Conservation (phyloP, 1,139 yeast genomes). For the Yamadazyma oceani region DNA sequence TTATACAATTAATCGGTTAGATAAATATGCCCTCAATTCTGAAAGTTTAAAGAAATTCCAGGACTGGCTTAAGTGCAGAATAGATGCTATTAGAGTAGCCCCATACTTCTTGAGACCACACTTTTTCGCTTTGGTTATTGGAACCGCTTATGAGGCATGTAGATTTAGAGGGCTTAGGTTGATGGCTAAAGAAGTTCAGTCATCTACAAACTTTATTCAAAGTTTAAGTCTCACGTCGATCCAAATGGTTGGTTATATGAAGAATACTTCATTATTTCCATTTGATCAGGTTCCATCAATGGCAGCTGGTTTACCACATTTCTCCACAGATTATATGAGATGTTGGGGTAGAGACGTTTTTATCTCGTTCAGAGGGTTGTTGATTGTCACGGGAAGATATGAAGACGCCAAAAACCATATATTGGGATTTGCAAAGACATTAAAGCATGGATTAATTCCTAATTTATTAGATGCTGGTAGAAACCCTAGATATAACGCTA, state of each 20-base stretch:
- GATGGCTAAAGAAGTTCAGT: constrained; percentile 54
- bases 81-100: constrained; percentile 60
- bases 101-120: constrained; percentile 86
- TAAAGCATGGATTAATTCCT: constrained; percentile 94
- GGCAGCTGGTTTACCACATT: constrained; percentile 97
- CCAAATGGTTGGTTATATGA: constrained; percentile 81
- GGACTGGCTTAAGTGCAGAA: constrained; percentile 68
- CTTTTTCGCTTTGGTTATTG: constrained; percentile 77
- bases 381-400: constrained; percentile 72
- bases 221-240: constrained; percentile 77
- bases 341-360: constrained; percentile 99
- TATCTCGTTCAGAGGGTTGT: constrained; percentile 78
- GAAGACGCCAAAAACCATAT: constrained; percentile 83
- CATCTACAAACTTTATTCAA: constrained; percentile 73
- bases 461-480: constrained; percentile 89
- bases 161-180: constrained; percentile 62
- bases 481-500: constrained; percentile 91
- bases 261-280: constrained; percentile 76
- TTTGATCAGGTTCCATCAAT: constrained; percentile 62
- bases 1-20: constrained; percentile 63
- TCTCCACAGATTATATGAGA: constrained; percentile 86
- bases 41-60: constrained; percentile 52
- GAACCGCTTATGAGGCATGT: constrained; percentile 80
- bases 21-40: constrained; percentile 48
- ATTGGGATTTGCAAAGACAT: constrained; percentile 82